Evolutionary conservation across 257 asterid species (phyloP), one percentile per base, ranked within the genome.

Genomic region (Prunella vulgaris): DNA sequence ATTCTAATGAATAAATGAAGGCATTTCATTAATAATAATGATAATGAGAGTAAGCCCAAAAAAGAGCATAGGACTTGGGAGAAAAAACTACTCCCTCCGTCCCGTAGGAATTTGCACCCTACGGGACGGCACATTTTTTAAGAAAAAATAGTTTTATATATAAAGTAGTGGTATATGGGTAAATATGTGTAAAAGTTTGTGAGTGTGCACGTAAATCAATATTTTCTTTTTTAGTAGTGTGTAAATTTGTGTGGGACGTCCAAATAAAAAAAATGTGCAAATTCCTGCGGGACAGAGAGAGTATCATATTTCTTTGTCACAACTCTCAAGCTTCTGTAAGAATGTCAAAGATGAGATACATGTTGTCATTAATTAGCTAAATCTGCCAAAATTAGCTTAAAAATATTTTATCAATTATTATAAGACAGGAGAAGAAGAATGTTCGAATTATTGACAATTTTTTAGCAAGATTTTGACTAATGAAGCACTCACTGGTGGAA

Each of bases 381-480:
- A 13, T 9, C 35, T 68, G 66, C 71, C 74, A 14, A 60, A 51
- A 7, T 80, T 66, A 37, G 64, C 69, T 64, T 64, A 40, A 70
- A 10, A 10, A 60, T n/a, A n/a, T n/a, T 25, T 40, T 28, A 49
- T 64, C 44, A 2, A 48, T 46, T 65, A 66, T 68, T 27, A 10
- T 28, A 40, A 10, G 12, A 17, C 52, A 53, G 20, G 9, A 64
- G 24, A 42, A 12, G 51, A 27, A 56, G 64, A 74, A 71, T 77
- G 73, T 62, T 63, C 70, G 70, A 63, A 64, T 69, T 48, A 7
- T 69, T 69, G 53, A 42, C 49, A 14, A 51, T 59, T 6, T 58
- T 79, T 65, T 20, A 20, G 64, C 76, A 44, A 14, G n/a, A 37
- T 73, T 70, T 81, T 78, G 88, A 84, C 86, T 42, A 76, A 71